Percentiles rank a stretch among this genome's conserved stretches.
These are phyloP conservation scores for Phaeosphaeriaceae sp. DNA, from an alignment of 2,329 filamentous ascomycete genomes.

Conservation along the genomic window DNA sequence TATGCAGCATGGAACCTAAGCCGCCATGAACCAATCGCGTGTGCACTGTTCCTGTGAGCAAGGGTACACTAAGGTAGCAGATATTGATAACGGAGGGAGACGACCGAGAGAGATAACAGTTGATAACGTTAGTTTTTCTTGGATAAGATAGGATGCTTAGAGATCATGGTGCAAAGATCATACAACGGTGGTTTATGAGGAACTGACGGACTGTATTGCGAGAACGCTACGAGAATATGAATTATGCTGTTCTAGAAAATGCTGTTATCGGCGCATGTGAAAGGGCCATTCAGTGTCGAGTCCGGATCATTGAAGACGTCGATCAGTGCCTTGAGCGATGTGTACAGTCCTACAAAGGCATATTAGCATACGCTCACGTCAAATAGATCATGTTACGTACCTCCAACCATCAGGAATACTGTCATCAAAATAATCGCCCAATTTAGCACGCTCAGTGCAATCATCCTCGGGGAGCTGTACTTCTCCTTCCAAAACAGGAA, in stretches of 20 bases:
- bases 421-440: slow-evolving; percentile 48
- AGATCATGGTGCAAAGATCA: too few species aligned
- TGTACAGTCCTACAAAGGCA: slow-evolving; percentile 24
- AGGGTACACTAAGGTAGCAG: background rate
- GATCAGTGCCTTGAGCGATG: slow-evolving; percentile 34
- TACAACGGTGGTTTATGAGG: too few species aligned
- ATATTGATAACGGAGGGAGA: background rate
- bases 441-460: slow-evolving; percentile 54
- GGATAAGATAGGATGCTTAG: too few species aligned
- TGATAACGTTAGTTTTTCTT: too few species aligned
- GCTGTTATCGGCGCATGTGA: slow-evolving; percentile 38
- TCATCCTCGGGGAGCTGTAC: slow-evolving; percentile 46
- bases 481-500: slow-evolving; percentile 53
- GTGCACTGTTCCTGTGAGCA: background rate
- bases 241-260: slow-evolving; percentile 25
- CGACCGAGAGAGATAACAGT: background rate
- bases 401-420: slow-evolving; percentile 22
- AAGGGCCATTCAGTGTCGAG: slow-evolving; percentile 32
- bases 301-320: slow-evolving; percentile 37
- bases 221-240: background rate
- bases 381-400: background rate
- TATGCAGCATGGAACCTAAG: background rate
- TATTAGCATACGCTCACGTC: background rate
- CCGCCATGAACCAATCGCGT: background rate
- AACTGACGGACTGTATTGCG: background rate